Conservation (phyloP, 306 rosid genomes). For the Phaseolus lunatus region DNA sequence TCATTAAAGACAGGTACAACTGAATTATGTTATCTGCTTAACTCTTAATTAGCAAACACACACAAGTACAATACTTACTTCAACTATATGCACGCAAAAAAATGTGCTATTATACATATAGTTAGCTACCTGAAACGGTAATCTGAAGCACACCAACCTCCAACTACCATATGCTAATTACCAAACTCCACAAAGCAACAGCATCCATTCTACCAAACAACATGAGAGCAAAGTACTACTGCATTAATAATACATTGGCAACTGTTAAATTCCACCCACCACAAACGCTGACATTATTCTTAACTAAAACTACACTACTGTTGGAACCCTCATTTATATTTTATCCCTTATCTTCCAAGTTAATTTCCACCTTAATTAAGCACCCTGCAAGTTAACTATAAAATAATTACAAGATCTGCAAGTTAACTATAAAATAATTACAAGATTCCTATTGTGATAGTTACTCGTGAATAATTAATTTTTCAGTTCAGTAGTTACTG, state of each 20-base stretch:
- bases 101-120: not conserved
- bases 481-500: not conserved
- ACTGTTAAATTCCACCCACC: slow-evolving; percentile 5
- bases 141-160: slow-evolving; percentile 32
- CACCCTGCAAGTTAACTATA: not conserved
- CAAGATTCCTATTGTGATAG: not conserved
- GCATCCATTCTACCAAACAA: slow-evolving; percentile 33
- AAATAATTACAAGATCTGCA: not conserved
- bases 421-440: not conserved
- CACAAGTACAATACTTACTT: not conserved
- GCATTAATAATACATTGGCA: not conserved
- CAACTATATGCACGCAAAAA: slow-evolving; percentile 8
- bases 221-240: not conserved
- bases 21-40: not conserved
- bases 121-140: not conserved
- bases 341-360: not conserved
- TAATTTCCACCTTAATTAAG: slow-evolving; percentile 16
- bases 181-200: slow-evolving; percentile 15
- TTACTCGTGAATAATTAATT: not conserved
- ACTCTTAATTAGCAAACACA: not conserved
- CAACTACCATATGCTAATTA: not conserved
- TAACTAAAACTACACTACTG: not conserved
- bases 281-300: not conserved
- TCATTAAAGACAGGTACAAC: slow-evolving; percentile 3
- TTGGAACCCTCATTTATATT: not conserved